Conservation (phyloP, 2,329 filamentous ascomycete genomes). For the Ciborinia camelliae region DNA sequence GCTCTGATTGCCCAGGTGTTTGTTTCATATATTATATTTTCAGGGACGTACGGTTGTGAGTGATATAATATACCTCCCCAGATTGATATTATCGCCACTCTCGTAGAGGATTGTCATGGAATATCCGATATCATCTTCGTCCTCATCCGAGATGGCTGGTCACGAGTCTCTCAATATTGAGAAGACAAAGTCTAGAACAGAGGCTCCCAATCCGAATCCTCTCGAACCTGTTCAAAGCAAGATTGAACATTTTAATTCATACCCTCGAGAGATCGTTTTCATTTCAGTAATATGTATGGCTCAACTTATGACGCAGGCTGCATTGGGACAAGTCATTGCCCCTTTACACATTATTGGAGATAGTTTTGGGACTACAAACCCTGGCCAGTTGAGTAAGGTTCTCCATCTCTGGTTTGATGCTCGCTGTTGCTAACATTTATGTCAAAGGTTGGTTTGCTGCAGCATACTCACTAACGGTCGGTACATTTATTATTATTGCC, state of each 20-base stretch:
- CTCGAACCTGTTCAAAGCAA: constrained; percentile 21
- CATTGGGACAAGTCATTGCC: constrained; percentile 48
- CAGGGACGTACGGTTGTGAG: too few relatives aligned
- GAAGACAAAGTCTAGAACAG: not conserved
- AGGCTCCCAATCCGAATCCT: not conserved
- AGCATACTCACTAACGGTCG: constrained; percentile 55
- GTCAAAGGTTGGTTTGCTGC: constrained; percentile 52
- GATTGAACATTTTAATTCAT: constrained; percentile 20
- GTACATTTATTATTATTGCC: constrained; percentile 51
- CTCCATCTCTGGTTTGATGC: not conserved
- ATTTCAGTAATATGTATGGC: constrained; percentile 46
- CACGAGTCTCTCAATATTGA: not conserved
- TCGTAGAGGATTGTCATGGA: not conserved
- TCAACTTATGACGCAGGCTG: constrained; percentile 48
- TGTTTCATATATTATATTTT: too few relatives aligned
- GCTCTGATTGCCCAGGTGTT: too few relatives aligned
- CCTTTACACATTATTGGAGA: constrained; percentile 48
- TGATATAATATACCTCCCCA: too few relatives aligned
- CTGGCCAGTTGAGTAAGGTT: constrained; percentile 40
- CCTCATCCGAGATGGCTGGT: not conserved
- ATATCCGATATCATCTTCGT: not conserved
- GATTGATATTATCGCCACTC: not conserved
- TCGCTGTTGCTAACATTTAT: not conserved
- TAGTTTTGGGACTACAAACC: constrained; percentile 45
- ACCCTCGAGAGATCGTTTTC: constrained; percentile 40